Evolutionary conservation across 2,329 filamentous ascomycete species (phyloP).

Genomic region (Hymenotorrendiella dingleyae): DNA sequence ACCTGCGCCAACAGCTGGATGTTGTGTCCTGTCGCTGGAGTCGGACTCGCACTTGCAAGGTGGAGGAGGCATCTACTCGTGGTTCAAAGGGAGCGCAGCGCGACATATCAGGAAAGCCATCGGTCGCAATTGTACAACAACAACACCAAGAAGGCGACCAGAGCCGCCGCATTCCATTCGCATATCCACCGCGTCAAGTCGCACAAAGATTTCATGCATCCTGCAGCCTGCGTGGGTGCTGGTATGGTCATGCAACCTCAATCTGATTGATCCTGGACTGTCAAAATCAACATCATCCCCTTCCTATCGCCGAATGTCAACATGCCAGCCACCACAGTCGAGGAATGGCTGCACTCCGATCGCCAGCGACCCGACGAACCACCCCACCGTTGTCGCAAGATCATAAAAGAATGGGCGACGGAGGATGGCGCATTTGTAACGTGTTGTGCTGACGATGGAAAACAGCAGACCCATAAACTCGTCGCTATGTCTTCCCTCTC

Average conservation of each 20-base stretch:
- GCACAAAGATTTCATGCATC: conserved; percentile 29
- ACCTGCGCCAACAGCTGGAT: background rate
- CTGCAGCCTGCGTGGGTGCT: conserved; percentile 29
- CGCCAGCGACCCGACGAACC: conserved; percentile 22
- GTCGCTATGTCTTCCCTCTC: conserved; percentile 68
- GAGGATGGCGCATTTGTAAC: conserved; percentile 30
- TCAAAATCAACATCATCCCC: conserved; percentile 17
- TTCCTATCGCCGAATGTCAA: conserved; percentile 12
- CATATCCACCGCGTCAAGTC: conserved; percentile 14
- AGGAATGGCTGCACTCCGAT: conserved; percentile 29
- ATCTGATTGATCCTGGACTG: conserved; percentile 17
- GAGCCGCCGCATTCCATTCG: conserved; percentile 3
- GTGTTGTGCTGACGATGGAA: conserved; percentile 34
- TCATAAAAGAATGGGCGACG: conserved; percentile 28
- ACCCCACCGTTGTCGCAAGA: conserved; percentile 32
- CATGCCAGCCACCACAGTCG: conserved; percentile 29
- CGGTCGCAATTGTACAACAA: conserved; percentile 2
- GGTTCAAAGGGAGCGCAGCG: too few species aligned
- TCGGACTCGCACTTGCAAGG: too few species aligned
- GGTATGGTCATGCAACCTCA: conserved; percentile 28
- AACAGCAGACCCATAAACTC: conserved; percentile 29
- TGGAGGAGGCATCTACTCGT: background rate
- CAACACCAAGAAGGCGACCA: conserved; percentile 3
- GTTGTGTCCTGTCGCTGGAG: too few species aligned
- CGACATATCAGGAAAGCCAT: too few species aligned